Percentiles rank a stretch among this genome's conserved stretches.
Evolutionary conservation across 768 basidiomycete genomes (phyloP).

Genomic region (Floccularia luteovirens): DNA sequence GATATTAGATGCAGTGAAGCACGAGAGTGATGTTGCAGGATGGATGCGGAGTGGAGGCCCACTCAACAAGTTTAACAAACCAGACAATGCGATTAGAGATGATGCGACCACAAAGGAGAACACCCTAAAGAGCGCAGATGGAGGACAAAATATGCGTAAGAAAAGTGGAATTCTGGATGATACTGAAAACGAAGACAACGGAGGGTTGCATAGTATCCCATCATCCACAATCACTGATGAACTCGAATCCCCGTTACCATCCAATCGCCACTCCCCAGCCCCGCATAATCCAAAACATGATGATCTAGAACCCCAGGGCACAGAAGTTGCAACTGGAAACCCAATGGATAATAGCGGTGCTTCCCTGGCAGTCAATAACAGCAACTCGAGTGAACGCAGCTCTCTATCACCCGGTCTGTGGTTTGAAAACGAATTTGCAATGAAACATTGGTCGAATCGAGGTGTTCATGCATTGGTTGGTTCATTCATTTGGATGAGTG

Average conservation of each 20-base stretch:
- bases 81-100: too few species aligned
- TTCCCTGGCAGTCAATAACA: too few species aligned
- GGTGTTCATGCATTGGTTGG: slow-evolving; percentile 41
- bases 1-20: slow-evolving; percentile 50
- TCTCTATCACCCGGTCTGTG: slow-evolving; percentile 23
- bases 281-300: background rate
- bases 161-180: background rate
- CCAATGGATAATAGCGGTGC: too few species aligned
- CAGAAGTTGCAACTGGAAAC: too few species aligned
- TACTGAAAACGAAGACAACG: background rate
- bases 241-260: too few species aligned
- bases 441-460: slow-evolving; percentile 42
- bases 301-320: too few species aligned
- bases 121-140: background rate
- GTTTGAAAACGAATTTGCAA: slow-evolving; percentile 39
- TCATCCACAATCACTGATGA: too few species aligned
- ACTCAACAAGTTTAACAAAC: too few species aligned
- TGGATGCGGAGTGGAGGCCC: slow-evolving; percentile 61
- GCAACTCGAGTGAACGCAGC: background rate
- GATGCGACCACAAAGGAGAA: too few species aligned
- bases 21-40: slow-evolving; percentile 55
- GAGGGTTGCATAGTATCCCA: too few species aligned
- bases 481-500: slow-evolving; percentile 4
- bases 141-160: background rate
- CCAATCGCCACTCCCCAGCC: background rate